Base-by-base conservation (phyloP, 768 basidiomycete genomes). In the Lentinula boryana region DNA sequence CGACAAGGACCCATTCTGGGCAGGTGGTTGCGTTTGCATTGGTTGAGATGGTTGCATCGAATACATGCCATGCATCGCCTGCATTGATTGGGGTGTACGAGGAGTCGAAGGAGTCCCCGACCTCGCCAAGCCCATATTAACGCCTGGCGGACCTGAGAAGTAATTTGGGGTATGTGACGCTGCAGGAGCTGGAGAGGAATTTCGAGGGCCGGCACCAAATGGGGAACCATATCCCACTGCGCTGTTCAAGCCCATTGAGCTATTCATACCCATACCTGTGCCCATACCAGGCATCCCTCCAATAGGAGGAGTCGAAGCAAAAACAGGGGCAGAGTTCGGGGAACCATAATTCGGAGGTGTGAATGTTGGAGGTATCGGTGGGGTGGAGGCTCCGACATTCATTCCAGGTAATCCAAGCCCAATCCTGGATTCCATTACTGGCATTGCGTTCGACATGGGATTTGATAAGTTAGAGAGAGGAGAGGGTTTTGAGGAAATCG, bases 81-180 rank as follows among this genome's bases (percentile, higher is more conserved):
- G n/a, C 55, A 43, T 41, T 15, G 6, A 4, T 33, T 53, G 31
- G 18, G 16, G 5, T 16, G 31, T 53, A 10, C 15, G 32, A 33
- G 40, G 31, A n/a, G 27, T 54, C 31, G 31, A 41, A 13, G 36
- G 44, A 32, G 27, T 43, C 3, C 44, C 60, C 5, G 32, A 16
- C 53, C 53, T 48, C n/a, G 18, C 27, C 31, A 58, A 13, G 50
- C 58, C 58, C 48, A 49, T 13, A 32, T 18, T 18, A 50, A 21
- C n/a, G 16, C 31, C 48, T 36, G 27, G 15, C 21, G 35, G 32
- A 16, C 41, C 36, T 38, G 35, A 54, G 23, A 75, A 73, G 60
- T 76, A 75, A 60, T 70, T 75, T 4, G 57, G 57, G 21, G 57
- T 46, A 35, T 56, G 54, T n/a, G 72, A 71, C 6, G 60, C 44